Evolutionary conservation across 2,329 filamentous ascomycete genomes (phyloP).

Genomic region (Penicillium sclerotigenum): DNA sequence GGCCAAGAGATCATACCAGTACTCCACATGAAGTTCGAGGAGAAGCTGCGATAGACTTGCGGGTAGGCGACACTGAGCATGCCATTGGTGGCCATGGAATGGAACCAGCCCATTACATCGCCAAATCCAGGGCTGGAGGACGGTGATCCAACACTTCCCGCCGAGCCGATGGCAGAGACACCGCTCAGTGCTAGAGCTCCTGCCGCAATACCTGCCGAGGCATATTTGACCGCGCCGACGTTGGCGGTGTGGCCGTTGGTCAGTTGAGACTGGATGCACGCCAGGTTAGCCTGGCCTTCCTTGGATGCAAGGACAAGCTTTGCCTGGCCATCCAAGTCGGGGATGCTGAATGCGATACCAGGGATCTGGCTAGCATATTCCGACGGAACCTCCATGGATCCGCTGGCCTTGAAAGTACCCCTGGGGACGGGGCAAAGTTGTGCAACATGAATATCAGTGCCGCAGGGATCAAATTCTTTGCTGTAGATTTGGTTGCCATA

Average conservation of each 20-base stretch:
- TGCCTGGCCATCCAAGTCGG: slow-evolving; percentile 83
- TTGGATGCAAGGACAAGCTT: slow-evolving; percentile 69
- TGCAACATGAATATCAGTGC: slow-evolving; percentile 60
- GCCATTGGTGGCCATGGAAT: slow-evolving; percentile 89
- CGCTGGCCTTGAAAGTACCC: slow-evolving; percentile 69
- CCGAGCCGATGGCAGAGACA: slow-evolving; percentile 64
- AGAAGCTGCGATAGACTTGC: slow-evolving; percentile 80
- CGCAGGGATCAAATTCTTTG: slow-evolving; percentile 81
- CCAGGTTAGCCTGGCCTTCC: slow-evolving; percentile 61
- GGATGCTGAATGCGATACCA: slow-evolving; percentile 81
- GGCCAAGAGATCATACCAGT: slow-evolving; percentile 79
- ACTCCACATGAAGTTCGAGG: slow-evolving; percentile 91
- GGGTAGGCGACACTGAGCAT: slow-evolving; percentile 93
- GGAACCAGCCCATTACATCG: slow-evolving; percentile 85
- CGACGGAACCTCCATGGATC: slow-evolving; percentile 67
- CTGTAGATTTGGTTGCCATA: slow-evolving; percentile 80
- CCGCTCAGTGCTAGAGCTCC: slow-evolving; percentile 73
- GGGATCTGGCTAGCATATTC: slow-evolving; percentile 74
- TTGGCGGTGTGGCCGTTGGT: slow-evolving; percentile 82
- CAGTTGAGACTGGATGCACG: slow-evolving; percentile 78
- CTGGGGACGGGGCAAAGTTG: slow-evolving; percentile 82
- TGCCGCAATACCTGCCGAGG: slow-evolving; percentile 81
- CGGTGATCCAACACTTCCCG: slow-evolving; percentile 58
- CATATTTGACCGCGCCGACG: slow-evolving; percentile 73
- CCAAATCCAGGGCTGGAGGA: slow-evolving; percentile 77